Evolutionary conservation across 2,329 filamentous ascomycete species (phyloP), one percentile per base, ranked within the genome.

Genomic region (Penicillium sp.): DNA sequence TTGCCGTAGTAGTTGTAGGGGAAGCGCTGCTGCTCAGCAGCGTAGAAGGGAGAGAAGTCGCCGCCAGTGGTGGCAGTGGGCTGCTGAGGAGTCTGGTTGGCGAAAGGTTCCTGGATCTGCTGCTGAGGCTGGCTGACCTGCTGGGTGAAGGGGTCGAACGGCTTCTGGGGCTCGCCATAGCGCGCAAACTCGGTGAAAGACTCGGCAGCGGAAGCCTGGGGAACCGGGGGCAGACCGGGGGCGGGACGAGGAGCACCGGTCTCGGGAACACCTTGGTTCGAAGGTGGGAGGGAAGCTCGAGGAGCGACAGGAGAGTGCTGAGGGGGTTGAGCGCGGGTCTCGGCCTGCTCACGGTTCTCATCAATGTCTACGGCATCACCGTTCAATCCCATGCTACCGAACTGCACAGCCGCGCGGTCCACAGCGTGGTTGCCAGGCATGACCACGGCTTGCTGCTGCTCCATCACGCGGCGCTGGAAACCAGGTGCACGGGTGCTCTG

Each of bases 391-490:
- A 99, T 90, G 71, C 92, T 95, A 57, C 94, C 94, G 70, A 99
- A 99, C 69, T 97, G 92, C 44, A 99, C 91, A 44, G 92, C 89
- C 60, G 92, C 85, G 64, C 91, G 87, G 70, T 97, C 92, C 25
- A 99, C 88, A 47, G 94, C 92, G 62, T 94, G 91, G 77, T 96
- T 96, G 54, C 90, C 91, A 41, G 94, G 94, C 92, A 99, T 96
- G 59, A 96, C 91, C 36, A 99, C 94, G 53, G 94, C 90, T 76
- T 99, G 94, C 73, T 96, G 92, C 70, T 99, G 94, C 64, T 97
- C 92, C 66, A 95, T 80, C 48, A 96, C 82, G 65, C 90, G 88
- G 60, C 92, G 86, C 71, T 95, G 88, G 72, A 88, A 90, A 74
- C 87, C 92, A 18, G 90, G 83, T 48, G 85, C 86, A 55, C 92